Percentiles rank a stretch among this genome's conserved stretches.
Evolutionary conservation across 1,284 basidiomycete species (phyloP).

Genomic region (Coniophora puteana): DNA sequence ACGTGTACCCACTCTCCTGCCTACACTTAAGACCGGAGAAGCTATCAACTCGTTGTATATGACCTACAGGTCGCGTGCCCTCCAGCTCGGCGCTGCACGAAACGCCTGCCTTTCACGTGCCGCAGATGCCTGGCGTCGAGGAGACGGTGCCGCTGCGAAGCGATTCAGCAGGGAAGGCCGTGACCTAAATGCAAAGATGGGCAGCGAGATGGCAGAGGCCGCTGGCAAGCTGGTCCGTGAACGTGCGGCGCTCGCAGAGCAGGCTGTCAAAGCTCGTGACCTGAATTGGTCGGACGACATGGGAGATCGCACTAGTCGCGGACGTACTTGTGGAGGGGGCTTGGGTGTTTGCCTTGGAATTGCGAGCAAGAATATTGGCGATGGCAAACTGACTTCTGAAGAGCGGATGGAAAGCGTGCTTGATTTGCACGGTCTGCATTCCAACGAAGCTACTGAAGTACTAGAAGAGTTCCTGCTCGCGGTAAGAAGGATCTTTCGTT

Average conservation of each 20-base stretch:
- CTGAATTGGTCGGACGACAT: constrained; percentile 80
- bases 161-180: constrained; percentile 92
- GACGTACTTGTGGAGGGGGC: constrained; percentile 76
- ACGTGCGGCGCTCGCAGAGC: constrained; percentile 71
- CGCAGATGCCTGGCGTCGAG: constrained; percentile 91
- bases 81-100: constrained; percentile 88
- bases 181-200: constrained; percentile 88
- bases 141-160: constrained; percentile 93
- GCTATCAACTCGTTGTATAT: constrained; percentile 81
- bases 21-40: constrained; percentile 84
- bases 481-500: constrained; percentile 47
- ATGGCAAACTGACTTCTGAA: constrained; percentile 61
- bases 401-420: constrained; percentile 81
- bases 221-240: constrained; percentile 80
- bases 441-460: constrained; percentile 89
- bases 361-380: constrained; percentile 52
- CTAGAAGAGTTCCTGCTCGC: constrained; percentile 87
- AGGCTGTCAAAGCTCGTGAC: constrained; percentile 70
- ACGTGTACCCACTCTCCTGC: constrained; percentile 78
- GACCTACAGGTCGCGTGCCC: constrained; percentile 78
- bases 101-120: constrained; percentile 95
- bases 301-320: constrained; percentile 71
- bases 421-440: constrained; percentile 87
- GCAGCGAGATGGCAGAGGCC: constrained; percentile 76
- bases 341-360: constrained; percentile 86